Percentiles rank a stretch among this genome's conserved stretches.
These are phyloP conservation scores for Cercospora canescens DNA, from an alignment of 2,329 filamentous ascomycete genomes.

Conservation along the genomic window DNA sequence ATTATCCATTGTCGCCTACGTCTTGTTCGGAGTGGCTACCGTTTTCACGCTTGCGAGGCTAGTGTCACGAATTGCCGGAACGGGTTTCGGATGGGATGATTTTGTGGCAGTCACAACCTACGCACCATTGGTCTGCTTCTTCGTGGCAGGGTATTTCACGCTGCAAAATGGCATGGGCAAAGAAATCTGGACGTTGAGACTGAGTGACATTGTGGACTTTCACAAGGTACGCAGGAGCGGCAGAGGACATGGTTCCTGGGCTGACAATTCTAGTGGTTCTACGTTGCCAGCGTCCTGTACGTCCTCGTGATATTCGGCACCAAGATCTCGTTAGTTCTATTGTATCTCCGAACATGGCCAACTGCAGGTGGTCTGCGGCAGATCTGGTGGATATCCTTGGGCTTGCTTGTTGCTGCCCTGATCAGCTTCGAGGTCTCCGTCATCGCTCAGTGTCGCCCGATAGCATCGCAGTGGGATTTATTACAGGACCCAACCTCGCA, in stretches of 20 bases:
- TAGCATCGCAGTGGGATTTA: slow-evolving; percentile 6
- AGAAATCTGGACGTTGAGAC: slow-evolving; percentile 13
- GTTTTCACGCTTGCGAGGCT: slow-evolving; percentile 9
- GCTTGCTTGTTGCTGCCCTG: slow-evolving; percentile 5
- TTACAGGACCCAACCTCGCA: background rate
- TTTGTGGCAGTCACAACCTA: slow-evolving; percentile 4
- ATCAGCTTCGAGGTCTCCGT: slow-evolving; percentile 13
- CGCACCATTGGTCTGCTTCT: slow-evolving; percentile 10
- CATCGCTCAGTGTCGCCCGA: slow-evolving; percentile 10
- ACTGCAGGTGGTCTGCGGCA: background rate
- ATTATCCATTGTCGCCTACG: slow-evolving; percentile 9
- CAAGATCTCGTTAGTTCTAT: slow-evolving; percentile 18
- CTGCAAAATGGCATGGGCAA: slow-evolving; percentile 14
- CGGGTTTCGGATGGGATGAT: slow-evolving; percentile 12
- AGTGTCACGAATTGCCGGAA: background rate
- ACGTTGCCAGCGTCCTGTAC: slow-evolving; percentile 16
- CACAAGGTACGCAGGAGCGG: slow-evolving; percentile 1
- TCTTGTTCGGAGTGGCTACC: slow-evolving; percentile 11
- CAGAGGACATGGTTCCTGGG: background rate
- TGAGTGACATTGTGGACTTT: slow-evolving; percentile 2
- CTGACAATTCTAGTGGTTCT: slow-evolving; percentile 17
- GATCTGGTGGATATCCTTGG: slow-evolving; percentile 10
- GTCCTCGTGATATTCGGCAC: slow-evolving; percentile 13
- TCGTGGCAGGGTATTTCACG: slow-evolving; percentile 10
- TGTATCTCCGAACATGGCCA: slow-evolving; percentile 18